Evolutionary conservation across 257 asterid species (phyloP).

Genomic region (Ilex asprella): DNA sequence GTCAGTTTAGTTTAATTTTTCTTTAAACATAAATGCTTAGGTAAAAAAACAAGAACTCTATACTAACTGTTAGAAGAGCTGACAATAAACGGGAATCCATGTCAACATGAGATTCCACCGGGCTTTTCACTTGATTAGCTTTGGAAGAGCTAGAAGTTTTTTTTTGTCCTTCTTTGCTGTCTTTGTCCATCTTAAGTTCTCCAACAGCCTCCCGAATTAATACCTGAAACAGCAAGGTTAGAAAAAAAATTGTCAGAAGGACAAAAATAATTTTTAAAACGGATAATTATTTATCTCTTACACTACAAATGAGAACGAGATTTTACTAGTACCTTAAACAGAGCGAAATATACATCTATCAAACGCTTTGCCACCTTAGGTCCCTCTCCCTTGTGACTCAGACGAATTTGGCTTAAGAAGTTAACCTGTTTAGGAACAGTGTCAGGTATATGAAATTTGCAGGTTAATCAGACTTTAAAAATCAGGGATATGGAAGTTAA

Average conservation of each 20-base stretch:
- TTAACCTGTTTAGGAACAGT: constrained; percentile 54
- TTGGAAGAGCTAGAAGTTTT: constrained; percentile 36
- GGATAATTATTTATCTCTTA: too few species aligned
- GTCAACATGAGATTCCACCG: constrained; percentile 56
- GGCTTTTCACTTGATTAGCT: constrained; percentile 34
- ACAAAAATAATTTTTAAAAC: background rate
- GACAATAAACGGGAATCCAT: constrained; percentile 95
- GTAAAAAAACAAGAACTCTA: background rate
- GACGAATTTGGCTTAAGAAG: constrained; percentile 74
- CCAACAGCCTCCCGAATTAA: constrained; percentile 64
- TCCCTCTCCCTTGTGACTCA: constrained; percentile 89
- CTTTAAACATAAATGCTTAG: background rate
- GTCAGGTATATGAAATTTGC: background rate
- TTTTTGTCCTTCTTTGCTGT: constrained; percentile 18
- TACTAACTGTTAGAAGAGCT: constrained; percentile 76
- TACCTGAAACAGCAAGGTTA: constrained; percentile 39
- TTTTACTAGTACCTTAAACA: constrained; percentile 65
- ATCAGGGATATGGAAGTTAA: background rate
- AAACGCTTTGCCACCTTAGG: constrained; percentile 86
- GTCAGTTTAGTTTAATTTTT: too few species aligned
- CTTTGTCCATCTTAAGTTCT: constrained; percentile 27
- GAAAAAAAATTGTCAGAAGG: background rate
- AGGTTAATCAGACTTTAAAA: constrained; percentile 1
- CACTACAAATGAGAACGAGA: constrained; percentile 2
- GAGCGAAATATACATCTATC: constrained; percentile 88